These are phyloP conservation scores for Hymenotorrendiella dingleyae DNA, from an alignment of 2,329 filamentous ascomycete species.

Conservation along the genomic window DNA sequence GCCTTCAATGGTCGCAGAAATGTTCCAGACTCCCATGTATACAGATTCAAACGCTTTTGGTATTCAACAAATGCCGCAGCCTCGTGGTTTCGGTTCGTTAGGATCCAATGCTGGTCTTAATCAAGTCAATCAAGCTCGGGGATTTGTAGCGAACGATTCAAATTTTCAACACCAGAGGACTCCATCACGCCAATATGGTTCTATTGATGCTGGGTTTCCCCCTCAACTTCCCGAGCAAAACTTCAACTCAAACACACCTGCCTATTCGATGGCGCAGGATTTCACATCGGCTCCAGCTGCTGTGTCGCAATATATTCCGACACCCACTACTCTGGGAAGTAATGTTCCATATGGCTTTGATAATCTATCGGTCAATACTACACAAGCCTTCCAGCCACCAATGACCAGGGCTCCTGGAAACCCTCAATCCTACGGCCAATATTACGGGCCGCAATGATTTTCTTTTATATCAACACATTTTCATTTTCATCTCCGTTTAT, in stretches of 20 bases:
- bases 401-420: conserved; percentile 25
- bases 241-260: conserved; percentile 14
- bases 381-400: conserved; percentile 20
- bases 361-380: conserved; percentile 14
- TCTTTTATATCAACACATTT: conserved; percentile 4
- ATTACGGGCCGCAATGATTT: conserved; percentile 19
- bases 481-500: background rate
- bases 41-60: conserved; percentile 12
- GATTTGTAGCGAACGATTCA: conserved; percentile 16
- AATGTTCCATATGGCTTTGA: conserved; percentile 20
- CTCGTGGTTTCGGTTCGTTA: conserved; percentile 17
- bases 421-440: conserved; percentile 25
- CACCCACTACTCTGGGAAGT: conserved; percentile 20
- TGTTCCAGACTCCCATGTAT: conserved; percentile 20
- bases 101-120: conserved; percentile 10
- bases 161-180: conserved; percentile 18
- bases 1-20: conserved; percentile 13
- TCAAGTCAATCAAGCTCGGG: conserved; percentile 14
- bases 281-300: conserved; percentile 22
- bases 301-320: conserved; percentile 20
- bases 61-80: conserved; percentile 17
- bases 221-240: conserved; percentile 16
- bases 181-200: conserved; percentile 11
- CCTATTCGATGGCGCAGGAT: conserved; percentile 21
- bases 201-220: conserved; percentile 16